These are phyloP conservation scores for Pneumocystis carinii DNA, from an alignment of 1,139 yeast genomes.

Conservation along the genomic window DNA sequence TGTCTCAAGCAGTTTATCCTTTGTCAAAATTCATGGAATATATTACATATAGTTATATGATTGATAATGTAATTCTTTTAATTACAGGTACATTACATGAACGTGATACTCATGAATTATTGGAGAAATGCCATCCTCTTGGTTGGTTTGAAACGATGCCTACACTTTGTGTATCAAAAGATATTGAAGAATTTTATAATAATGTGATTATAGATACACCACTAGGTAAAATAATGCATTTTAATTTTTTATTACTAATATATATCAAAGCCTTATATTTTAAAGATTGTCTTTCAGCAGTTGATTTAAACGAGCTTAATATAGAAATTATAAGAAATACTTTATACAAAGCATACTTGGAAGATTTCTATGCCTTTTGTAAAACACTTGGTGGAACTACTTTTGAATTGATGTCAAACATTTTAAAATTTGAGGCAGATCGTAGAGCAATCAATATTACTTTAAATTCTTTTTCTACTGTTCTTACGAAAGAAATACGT, in stretches of 20 bases:
- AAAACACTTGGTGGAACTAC: conserved; percentile 59
- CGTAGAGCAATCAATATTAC: conserved; percentile 85
- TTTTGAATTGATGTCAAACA: conserved; percentile 57
- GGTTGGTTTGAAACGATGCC: conserved; percentile 99
- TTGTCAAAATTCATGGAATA: conserved; percentile 73
- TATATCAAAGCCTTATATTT: conserved; percentile 63
- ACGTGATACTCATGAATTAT: conserved; percentile 73
- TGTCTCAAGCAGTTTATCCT: conserved; percentile 70
- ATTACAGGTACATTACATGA: conserved; percentile 95
- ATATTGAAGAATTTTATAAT: conserved; percentile 77
- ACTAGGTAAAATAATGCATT: conserved; percentile 23
- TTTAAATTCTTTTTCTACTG: conserved; percentile 74
- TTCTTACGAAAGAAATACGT: conserved; percentile 57
- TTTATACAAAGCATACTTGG: conserved; percentile 81
- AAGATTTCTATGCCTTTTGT: conserved; percentile 65
- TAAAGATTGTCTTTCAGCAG: conserved; percentile 79
- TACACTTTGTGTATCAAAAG: conserved; percentile 85
- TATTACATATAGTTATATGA: conserved; percentile 93
- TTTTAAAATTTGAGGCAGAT: conserved; percentile 85
- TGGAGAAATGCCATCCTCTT: conserved; percentile 83
- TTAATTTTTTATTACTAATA: not conserved
- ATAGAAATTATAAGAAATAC: conserved; percentile 88
- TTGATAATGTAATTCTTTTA: conserved; percentile 89
- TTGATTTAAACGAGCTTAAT: conserved; percentile 87
- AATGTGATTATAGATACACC: conserved; percentile 97